Evolutionary conservation across 176 grass and related monocot species (phyloP), one percentile per base, ranked within the genome.

Genomic region (Zoysia japonica): DNA sequence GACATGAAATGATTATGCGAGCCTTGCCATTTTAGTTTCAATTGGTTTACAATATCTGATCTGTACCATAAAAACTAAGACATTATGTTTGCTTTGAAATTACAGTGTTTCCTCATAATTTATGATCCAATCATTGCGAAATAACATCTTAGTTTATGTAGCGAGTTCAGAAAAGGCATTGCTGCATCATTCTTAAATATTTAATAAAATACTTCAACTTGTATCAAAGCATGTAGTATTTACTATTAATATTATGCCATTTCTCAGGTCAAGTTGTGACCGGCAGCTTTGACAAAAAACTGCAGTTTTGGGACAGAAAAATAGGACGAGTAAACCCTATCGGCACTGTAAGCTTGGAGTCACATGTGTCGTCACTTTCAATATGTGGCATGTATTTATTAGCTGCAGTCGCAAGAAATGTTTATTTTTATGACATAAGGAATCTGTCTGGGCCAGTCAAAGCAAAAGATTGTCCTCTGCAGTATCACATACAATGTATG

Each of bases 241-340:
- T 74, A 11, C 47, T 81, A 41, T 62, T 81, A 47, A 11, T 65
- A 61, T 62, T n/a, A 14, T 78, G 0, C 3, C 77, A 35, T 16
- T 78, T 88, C 81, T 62, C 84, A 96, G 93, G 84, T 80, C 87
- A 87, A 73, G 16, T 92, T 70, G 61, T 92, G 36, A 80, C 89
- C 15, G 67, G 75, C 43, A 84, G 79, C 70, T 63, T 89, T 66
- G 87, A 96, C 52, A 96, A 90, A 16, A 88, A 90, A 37, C n/a
- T 96, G 56, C 68, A 61, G 72, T 83, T 92, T 47, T 92, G 89
- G 93, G 87, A 92, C 80, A 15, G 40, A 20, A 71, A 85, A 66
- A 38, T 49, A 54, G 71, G 71, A 85, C 90, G 64, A 72, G 54
- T 50, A 49, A 83, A 41, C 83, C 47, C 74, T 38, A 68, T 17